Conservation (phyloP, 805 yeast species). For the Hanseniaspora lindneri region DNA sequence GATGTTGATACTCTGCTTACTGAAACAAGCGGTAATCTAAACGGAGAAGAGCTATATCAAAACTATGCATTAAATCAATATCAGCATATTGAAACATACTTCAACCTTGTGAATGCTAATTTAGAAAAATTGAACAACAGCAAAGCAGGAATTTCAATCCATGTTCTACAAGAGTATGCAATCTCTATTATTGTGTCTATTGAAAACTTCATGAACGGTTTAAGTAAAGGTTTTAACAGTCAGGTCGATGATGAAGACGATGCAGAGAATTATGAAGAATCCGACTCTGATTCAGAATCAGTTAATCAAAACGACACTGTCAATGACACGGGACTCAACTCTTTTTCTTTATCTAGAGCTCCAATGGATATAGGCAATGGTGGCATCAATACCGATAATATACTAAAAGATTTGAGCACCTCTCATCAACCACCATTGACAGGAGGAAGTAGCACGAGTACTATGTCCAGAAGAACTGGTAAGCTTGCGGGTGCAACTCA, state of each 20-base stretch:
- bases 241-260: conserved; percentile 1
- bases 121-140: background rate
- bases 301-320: conserved; percentile 22
- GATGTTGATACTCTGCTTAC: background rate
- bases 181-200: conserved; percentile 15
- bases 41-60: background rate
- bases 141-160: background rate
- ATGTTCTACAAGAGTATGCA: conserved; percentile 1
- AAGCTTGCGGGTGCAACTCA: conserved; percentile 7
- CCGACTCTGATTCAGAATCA: background rate
- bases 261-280: background rate
- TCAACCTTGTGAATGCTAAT: conserved; percentile 7
- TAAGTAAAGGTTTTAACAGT: background rate
- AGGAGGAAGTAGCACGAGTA: background rate
- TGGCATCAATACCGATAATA: background rate
- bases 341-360: background rate
- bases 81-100: conserved; percentile 2
- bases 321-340: background rate
- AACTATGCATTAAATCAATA: background rate
- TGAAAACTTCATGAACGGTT: conserved; percentile 6
- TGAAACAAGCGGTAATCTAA: background rate
- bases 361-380: conserved; percentile 2
- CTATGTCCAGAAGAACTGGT: conserved; percentile 1
- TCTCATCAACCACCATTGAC: background rate
- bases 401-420: background rate